Evolutionary conservation across 2,329 filamentous ascomycete species (phyloP).

Genomic region (Hypoxylon sp.): DNA sequence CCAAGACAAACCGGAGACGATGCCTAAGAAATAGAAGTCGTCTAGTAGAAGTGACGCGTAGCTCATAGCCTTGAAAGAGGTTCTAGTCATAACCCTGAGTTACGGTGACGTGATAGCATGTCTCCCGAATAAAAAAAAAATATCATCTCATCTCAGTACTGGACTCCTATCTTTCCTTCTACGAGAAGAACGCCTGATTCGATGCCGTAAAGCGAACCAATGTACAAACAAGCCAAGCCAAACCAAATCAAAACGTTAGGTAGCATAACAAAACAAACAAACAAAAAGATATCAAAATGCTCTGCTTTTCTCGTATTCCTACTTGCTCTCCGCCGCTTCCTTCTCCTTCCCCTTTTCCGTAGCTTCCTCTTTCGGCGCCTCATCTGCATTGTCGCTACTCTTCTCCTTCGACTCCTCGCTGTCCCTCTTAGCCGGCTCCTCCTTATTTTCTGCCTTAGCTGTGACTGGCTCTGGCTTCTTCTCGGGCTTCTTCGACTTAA

Average conservation of each 20-base stretch:
- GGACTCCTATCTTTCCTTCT: constrained; percentile 29
- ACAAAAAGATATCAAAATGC: constrained; percentile 1
- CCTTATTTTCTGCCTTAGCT: constrained; percentile 30
- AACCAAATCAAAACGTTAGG: constrained; percentile 18
- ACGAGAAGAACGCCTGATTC: constrained; percentile 46
- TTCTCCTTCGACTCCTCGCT: constrained; percentile 27
- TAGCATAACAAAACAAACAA: constrained; percentile 16
- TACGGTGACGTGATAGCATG: neutral
- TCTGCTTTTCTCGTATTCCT: constrained; percentile 25
- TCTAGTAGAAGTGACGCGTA: neutral
- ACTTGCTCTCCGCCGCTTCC: constrained; percentile 37
- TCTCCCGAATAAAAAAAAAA: neutral
- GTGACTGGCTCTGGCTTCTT: constrained; percentile 41
- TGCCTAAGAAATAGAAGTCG: neutral
- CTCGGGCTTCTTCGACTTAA: constrained; percentile 69
- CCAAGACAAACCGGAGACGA: neutral
- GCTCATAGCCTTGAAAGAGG: neutral
- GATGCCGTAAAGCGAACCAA: constrained; percentile 35
- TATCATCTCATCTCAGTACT: constrained; percentile 10
- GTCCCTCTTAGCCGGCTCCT: constrained; percentile 24
- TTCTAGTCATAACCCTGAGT: neutral
- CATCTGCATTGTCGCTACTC: constrained; percentile 9
- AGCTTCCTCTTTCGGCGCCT: constrained; percentile 18
- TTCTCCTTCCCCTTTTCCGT: constrained; percentile 28
- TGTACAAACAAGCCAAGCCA: constrained; percentile 29